These are phyloP conservation scores for Vanrija sp. DNA, from an alignment of 1,284 basidiomycete species.

Conservation along the genomic window DNA sequence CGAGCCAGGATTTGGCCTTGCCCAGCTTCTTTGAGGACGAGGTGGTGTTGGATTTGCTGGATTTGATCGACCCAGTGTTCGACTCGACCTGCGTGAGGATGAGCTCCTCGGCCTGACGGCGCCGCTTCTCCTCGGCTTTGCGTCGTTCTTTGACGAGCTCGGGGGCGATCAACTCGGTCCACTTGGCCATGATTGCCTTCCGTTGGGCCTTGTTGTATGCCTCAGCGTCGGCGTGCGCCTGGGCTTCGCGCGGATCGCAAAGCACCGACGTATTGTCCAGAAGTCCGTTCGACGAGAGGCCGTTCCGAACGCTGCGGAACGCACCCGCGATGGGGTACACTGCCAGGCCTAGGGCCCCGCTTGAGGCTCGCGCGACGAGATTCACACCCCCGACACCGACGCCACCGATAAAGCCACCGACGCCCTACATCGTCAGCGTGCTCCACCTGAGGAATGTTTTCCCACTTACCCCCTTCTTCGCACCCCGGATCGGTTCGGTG, in stretches of 20 bases:
- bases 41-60: too few relatives aligned
- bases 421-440: not conserved
- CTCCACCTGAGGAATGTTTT: not conserved
- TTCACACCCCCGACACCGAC: conserved; percentile 42
- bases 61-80: not conserved
- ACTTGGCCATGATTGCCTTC: not conserved
- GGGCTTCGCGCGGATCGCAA: not conserved
- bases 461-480: conserved; percentile 50
- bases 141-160: not conserved
- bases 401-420: conserved; percentile 15
- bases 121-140: not conserved
- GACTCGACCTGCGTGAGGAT: not conserved
- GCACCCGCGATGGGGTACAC: conserved; percentile 13
- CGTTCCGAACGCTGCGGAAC: conserved; percentile 7
- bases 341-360: conserved; percentile 25
- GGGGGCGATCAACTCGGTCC: not conserved
- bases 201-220: not conserved
- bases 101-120: not conserved
- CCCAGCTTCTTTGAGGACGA: not conserved
- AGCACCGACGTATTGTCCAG: conserved; percentile 1
- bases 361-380: conserved; percentile 52
- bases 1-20: too few relatives aligned
- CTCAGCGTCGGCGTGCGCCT: conserved; percentile 1
- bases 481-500: conserved; percentile 54
- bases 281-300: not conserved